These are phyloP conservation scores for Drosera spatulata DNA, from an alignment of 179 eudicot genomes.

Conservation along the genomic window DNA sequence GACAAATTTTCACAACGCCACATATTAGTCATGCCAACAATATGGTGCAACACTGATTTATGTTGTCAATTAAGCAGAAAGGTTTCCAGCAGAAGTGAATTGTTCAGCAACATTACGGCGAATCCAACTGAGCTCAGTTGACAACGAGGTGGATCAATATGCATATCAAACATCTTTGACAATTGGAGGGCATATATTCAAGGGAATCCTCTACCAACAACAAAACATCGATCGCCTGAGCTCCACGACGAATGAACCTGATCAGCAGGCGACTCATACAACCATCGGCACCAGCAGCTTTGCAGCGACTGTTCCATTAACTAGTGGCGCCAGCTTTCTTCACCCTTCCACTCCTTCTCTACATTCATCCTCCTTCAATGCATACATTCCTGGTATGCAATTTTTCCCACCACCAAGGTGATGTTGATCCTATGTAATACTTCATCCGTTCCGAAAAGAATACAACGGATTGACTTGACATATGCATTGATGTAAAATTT, in stretches of 20 bases:
- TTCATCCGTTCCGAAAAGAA: too few species aligned
- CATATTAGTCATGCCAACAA: too few species aligned
- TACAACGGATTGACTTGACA: too few species aligned
- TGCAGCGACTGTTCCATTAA: not conserved
- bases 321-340: not conserved
- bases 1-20: too few species aligned
- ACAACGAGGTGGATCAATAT: slow-evolving; percentile 54
- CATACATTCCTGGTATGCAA: slow-evolving; percentile 13
- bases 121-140: slow-evolving; percentile 49
- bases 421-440: too few species aligned
- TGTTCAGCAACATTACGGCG: slow-evolving; percentile 50
- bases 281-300: not conserved
- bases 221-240: slow-evolving; percentile 25
- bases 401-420: slow-evolving; percentile 20
- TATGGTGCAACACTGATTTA: not conserved
- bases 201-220: slow-evolving; percentile 74
- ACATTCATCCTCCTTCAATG: slow-evolving; percentile 11
- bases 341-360: slow-evolving; percentile 4
- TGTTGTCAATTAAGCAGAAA: slow-evolving; percentile 10
- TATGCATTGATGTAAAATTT: too few species aligned
- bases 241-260: slow-evolving; percentile 18
- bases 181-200: slow-evolving; percentile 67
- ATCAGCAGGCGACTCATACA: not conserved
- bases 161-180: slow-evolving; percentile 62
- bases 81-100: slow-evolving; percentile 49